Percentiles rank a stretch among this genome's conserved stretches.
These are phyloP conservation scores for Trametes hirsuta DNA, from an alignment of 1,284 basidiomycete genomes.

Conservation along the genomic window DNA sequence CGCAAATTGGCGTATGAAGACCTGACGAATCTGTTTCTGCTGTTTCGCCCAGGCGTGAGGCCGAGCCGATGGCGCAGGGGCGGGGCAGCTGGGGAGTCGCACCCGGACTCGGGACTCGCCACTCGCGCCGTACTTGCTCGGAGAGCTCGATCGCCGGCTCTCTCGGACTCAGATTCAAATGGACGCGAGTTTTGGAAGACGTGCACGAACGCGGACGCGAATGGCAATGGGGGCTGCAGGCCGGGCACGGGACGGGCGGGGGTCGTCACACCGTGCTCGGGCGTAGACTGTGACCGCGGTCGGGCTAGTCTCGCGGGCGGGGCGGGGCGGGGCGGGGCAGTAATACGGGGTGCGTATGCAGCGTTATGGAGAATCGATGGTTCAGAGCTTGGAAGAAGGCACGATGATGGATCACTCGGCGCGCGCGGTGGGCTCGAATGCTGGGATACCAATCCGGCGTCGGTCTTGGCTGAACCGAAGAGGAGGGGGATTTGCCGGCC, in stretches of 20 bases:
- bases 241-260: background rate
- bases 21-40: too few species aligned
- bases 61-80: too few species aligned
- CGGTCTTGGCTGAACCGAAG: constrained; percentile 15
- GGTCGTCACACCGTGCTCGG: background rate
- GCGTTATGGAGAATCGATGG: constrained; percentile 12
- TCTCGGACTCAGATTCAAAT: constrained; percentile 15
- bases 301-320: background rate
- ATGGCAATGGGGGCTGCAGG: background rate
- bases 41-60: too few species aligned
- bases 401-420: constrained; percentile 3
- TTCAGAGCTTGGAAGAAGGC: constrained; percentile 14
- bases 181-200: constrained; percentile 5
- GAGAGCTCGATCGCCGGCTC: constrained; percentile 5
- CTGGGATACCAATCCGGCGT: constrained; percentile 10
- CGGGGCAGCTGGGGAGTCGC: background rate
- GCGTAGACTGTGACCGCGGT: background rate
- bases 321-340: background rate
- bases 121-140: too few species aligned
- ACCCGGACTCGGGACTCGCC: too few species aligned
- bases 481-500: constrained; percentile 10
- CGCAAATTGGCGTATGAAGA: background rate
- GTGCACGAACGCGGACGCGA: background rate
- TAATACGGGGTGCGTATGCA: constrained; percentile 3
- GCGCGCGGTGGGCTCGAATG: constrained; percentile 1